A percentile compares a stretch with the other conserved stretches of the same genome.
phyloP scores from a whole-genome alignment of 495 filamentous ascomycete species.

The Neohortaea acidophila region DNA sequence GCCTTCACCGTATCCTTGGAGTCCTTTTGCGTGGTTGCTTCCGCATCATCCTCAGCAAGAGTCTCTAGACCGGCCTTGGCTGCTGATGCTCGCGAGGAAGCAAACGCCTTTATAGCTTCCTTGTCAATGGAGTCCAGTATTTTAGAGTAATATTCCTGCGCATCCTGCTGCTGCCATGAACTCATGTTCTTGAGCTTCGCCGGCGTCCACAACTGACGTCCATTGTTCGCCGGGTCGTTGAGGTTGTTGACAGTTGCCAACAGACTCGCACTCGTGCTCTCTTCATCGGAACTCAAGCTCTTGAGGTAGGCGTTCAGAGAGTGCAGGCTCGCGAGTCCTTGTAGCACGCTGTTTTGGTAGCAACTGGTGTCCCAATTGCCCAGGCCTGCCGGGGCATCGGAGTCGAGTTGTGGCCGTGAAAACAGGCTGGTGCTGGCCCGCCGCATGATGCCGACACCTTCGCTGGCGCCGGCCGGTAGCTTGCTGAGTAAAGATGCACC shows the following conservation, averaged over 20 bases:
- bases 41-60: slow-evolving; percentile 4
- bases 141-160: slow-evolving; percentile 93
- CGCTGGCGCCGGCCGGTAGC: slow-evolving; percentile 16
- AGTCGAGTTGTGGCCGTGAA: slow-evolving; percentile 26
- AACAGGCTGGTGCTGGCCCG: slow-evolving; percentile 26
- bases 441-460: slow-evolving; percentile 31
- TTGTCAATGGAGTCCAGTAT: slow-evolving; percentile 75
- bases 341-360: slow-evolving; percentile 90
- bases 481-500: slow-evolving; percentile 37
- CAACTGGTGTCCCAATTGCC: slow-evolving; percentile 92
- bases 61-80: slow-evolving; percentile 27
- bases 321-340: slow-evolving; percentile 64
- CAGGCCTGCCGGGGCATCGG: slow-evolving; percentile 51
- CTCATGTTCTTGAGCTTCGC: slow-evolving; percentile 68
- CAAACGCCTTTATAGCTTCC: slow-evolving; percentile 12
- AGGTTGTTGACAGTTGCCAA: slow-evolving; percentile 48
- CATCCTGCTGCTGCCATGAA: slow-evolving; percentile 93
- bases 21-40: neutral
- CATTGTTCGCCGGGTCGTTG: slow-evolving; percentile 50
- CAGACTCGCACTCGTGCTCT: slow-evolving; percentile 40
- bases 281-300: neutral
- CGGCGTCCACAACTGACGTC: slow-evolving; percentile 62
- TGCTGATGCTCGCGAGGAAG: neutral
- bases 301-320: slow-evolving; percentile 40
- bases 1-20: neutral